Conservation (phyloP, 2,329 filamentous ascomycete genomes). For the Colletotrichum tanaceti region DNA sequence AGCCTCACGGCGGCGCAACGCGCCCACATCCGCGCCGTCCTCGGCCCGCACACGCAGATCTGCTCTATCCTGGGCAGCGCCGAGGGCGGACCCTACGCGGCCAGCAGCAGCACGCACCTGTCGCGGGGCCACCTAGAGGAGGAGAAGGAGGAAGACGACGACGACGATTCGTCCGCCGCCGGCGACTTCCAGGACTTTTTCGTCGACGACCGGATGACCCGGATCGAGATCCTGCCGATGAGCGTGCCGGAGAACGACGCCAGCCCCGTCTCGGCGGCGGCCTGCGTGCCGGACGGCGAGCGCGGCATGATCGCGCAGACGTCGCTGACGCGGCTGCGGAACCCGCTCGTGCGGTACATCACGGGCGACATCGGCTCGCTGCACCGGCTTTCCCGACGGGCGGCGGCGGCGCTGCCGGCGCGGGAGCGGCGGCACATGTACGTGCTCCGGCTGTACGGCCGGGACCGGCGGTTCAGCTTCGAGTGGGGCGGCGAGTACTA, state of each 20-base stretch:
- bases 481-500: constrained; percentile 54
- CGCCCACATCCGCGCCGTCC: constrained; percentile 45
- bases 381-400: constrained; percentile 47
- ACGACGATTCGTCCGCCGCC: no score
- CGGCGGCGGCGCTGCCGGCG: constrained; percentile 40
- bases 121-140: constrained; percentile 35
- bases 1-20: constrained; percentile 50
- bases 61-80: constrained; percentile 56
- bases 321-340: constrained; percentile 53
- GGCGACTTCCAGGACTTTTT: constrained; percentile 50
- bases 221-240: constrained; percentile 52
- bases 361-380: constrained; percentile 57
- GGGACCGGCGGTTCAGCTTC: constrained; percentile 58
- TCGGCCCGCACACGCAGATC: constrained; percentile 50
- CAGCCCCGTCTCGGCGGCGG: not conserved
- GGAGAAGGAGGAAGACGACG: no score
- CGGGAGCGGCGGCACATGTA: constrained; percentile 45
- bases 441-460: constrained; percentile 54
- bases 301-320: constrained; percentile 56
- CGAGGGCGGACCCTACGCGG: constrained; percentile 56
- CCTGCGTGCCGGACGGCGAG: constrained; percentile 48
- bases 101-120: constrained; percentile 48
- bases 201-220: constrained; percentile 51
- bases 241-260: constrained; percentile 35
- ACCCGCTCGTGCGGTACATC: constrained; percentile 58